These are phyloP conservation scores for Melanomma pulvis-pyrius DNA, from an alignment of 495 filamentous ascomycete genomes.

Conservation along the genomic window DNA sequence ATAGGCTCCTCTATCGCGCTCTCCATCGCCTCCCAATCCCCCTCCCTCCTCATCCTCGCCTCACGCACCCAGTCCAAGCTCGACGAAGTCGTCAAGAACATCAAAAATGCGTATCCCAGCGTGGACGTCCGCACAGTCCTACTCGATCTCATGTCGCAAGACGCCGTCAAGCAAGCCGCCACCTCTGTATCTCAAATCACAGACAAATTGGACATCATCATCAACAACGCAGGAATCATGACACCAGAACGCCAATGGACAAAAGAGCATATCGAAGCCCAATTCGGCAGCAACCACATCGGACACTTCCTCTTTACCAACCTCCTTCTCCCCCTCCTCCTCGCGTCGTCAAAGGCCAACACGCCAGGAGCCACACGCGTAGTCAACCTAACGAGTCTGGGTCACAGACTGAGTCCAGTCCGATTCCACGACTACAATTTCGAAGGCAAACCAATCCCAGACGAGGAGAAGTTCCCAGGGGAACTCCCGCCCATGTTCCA, in stretches of 20 bases:
- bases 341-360: slow-evolving; percentile 9
- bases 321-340: slow-evolving; percentile 24
- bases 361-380: slow-evolving; percentile 27
- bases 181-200: slow-evolving; percentile 46
- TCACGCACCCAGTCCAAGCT: slow-evolving; percentile 57
- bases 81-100: slow-evolving; percentile 50
- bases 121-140: slow-evolving; percentile 48
- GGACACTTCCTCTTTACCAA: slow-evolving; percentile 37
- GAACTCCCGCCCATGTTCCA: slow-evolving; percentile 15
- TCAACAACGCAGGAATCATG: slow-evolving; percentile 37
- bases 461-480: slow-evolving; percentile 20
- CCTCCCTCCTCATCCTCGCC: slow-evolving; percentile 56
- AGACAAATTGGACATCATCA: slow-evolving; percentile 30
- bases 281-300: slow-evolving; percentile 53
- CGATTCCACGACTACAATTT: slow-evolving; percentile 39
- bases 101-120: slow-evolving; percentile 43
- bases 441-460: slow-evolving; percentile 30
- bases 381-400: slow-evolving; percentile 31
- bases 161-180: slow-evolving; percentile 50
- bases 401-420: slow-evolving; percentile 33
- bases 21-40: slow-evolving; percentile 57
- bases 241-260: slow-evolving; percentile 7
- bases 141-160: slow-evolving; percentile 54
- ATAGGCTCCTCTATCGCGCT: slow-evolving; percentile 57
- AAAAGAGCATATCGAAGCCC: slow-evolving; percentile 54